Percentiles rank a stretch among this genome's conserved stretches.
These are phyloP conservation scores for Peterozyma xylosa DNA, from an alignment of 805 yeast species.

Conservation along the genomic window DNA sequence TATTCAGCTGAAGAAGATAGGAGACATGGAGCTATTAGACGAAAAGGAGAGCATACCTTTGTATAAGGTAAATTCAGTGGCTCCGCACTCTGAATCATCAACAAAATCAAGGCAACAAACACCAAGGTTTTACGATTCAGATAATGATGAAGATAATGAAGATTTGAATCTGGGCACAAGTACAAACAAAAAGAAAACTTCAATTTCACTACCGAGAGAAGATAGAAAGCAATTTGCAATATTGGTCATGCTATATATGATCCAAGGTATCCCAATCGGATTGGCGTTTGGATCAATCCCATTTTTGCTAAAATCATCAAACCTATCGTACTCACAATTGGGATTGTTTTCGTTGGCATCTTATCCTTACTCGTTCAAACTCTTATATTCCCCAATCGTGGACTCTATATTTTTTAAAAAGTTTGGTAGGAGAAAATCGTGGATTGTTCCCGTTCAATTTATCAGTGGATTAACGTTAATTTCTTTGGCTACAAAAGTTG, in stretches of 20 bases:
- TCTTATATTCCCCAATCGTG: conserved; percentile 93
- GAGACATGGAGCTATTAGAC: background rate
- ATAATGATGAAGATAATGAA: too few species aligned
- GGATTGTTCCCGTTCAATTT: conserved; percentile 92
- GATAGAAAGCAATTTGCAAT: conserved; percentile 75
- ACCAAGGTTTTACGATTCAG: background rate
- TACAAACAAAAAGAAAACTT: background rate
- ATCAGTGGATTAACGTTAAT: conserved; percentile 67
- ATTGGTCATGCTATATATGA: conserved; percentile 64
- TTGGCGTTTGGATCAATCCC: conserved; percentile 93
- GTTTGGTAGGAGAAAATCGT: conserved; percentile 79
- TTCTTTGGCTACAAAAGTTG: conserved; percentile 53
- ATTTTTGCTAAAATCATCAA: conserved; percentile 69
- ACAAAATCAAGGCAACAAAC: conserved; percentile 5
- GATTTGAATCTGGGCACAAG: too few species aligned
- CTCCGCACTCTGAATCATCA: conserved; percentile 1
- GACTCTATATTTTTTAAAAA: conserved; percentile 69
- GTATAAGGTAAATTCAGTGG: conserved; percentile 1
- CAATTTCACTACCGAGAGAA: conserved; percentile 15
- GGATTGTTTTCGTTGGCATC: conserved; percentile 89
- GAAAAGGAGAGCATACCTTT: background rate
- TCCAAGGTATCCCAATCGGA: conserved; percentile 97
- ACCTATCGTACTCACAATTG: conserved; percentile 78
- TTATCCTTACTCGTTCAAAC: conserved; percentile 88
- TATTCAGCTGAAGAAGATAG: too few species aligned